Base-by-base conservation (phyloP, 139 green algal genomes). In the Nannochloris sp. region DNA sequence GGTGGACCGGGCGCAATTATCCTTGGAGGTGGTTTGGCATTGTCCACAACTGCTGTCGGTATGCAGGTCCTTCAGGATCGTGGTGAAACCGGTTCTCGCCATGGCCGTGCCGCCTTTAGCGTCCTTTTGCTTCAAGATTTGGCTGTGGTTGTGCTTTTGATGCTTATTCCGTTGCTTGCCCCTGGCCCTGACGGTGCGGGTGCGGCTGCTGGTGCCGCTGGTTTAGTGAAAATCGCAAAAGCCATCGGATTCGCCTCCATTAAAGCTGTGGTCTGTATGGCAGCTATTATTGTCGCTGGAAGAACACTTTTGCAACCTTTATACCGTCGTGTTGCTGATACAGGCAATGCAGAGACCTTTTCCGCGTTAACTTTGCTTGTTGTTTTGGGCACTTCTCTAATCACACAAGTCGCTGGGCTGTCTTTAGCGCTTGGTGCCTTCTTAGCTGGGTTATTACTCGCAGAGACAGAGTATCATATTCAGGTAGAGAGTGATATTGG, bases 61-160 rank as follows among this genome's bases (percentile, higher is more conserved):
- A 92, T 99, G 67, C 92, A 99, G 78, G 86, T 89, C 38, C 77
- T 99, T 30, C 83, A 95, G 62, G 94, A 99, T 54, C 75, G 92
- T 24, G 87, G 85, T 5, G 94, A 99, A 81, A 95, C 85, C 25
- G 86, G 83, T 39, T 92, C 82, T 27, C 79, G 89, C 56, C 93
- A 98, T 72, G 95, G 95, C 5, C 81, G 95, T 32, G 94, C 88
- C 38, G 93, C 94, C 35, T 99, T 98, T 78, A 89, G 81, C 3
- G 88, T 99, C 45, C 87, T 99, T 48, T 82, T 99, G 44, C 81
- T 99, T 30, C 89, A 95, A 73, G 94, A 99, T 70, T 76, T 99
- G 32, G 91, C 92, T 9, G 94, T 99, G n/a, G 94, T 99, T 51
- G 88, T 97, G 60, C 83, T 99, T 69, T 89, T 99, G 46, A 99